Conservation (phyloP, 306 rosid genomes). For the Sphenostylis stenocarpa region DNA sequence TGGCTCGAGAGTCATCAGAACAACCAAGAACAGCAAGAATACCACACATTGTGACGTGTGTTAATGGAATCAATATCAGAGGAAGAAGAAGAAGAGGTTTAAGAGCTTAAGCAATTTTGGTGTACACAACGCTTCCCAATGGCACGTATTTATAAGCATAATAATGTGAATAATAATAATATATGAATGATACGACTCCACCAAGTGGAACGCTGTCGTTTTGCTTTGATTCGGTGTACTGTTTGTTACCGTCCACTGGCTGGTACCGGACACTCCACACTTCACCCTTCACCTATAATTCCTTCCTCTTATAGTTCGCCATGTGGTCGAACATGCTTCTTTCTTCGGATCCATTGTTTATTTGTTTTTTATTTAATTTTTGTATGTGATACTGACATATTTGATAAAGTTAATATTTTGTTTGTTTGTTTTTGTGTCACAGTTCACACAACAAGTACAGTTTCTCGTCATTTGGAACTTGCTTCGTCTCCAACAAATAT, state of each 20-base stretch:
- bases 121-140: background rate
- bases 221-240: background rate
- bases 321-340: conserved; percentile 39
- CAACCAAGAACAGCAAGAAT: conserved; percentile 96
- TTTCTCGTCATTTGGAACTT: background rate
- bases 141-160: conserved; percentile 53
- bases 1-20: conserved; percentile 78
- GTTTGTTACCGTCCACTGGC: conserved; percentile 14
- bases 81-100: background rate
- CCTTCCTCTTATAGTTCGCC: background rate
- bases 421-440: background rate
- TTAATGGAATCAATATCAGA: background rate
- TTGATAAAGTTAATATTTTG: background rate
- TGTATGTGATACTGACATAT: too few relatives aligned
- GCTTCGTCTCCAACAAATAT: background rate
- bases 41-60: conserved; percentile 71
- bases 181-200: background rate
- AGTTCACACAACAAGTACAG: background rate
- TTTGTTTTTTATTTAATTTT: background rate
- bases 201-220: conserved; percentile 47
- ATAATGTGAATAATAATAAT: background rate
- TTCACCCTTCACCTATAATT: background rate
- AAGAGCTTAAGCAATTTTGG: background rate
- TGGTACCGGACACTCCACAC: conserved; percentile 20
- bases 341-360: background rate